Evolutionary conservation across 352 stramenopile species (phyloP), one percentile per base, ranked within the genome.

Genomic region (Salisapilia sapeloensis): DNA sequence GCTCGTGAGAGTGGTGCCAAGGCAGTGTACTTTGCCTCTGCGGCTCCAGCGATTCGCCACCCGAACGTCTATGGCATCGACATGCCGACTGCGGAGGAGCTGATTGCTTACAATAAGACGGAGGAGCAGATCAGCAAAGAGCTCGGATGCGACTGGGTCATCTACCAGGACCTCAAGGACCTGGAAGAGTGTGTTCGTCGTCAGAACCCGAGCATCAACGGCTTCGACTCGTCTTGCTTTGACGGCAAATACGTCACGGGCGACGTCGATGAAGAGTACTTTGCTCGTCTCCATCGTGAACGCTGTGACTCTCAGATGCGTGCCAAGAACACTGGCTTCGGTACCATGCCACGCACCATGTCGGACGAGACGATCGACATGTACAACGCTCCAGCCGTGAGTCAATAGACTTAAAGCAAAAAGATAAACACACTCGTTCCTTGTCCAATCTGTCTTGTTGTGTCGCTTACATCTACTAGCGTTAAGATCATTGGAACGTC

Each of bases 21-120:
- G 35, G 94, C 70, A 0, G 74, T 90, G 33, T 99, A 96, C 65
- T 96, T 99, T 42, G 92, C 81, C 14, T 97, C 83, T 32, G 93
- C 94, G 5, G 92, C 94, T 11, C 96, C 96, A 18, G 86, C 94
- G 28, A 97, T 99, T 52, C 82, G 93, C 22, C 93, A 98, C 61
- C 92, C 93, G n/a, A 99, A 99, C 52, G 96, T 99, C 19, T 99
- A 99, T 59, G 96, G 96, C 25, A 99, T 99, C 52, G 95, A 99
- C 55, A 99, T 99, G 72, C 94, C 94, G 6, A 98, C 95, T 29
- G 66, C 74, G 21, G 78, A 95, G 31, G 96, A 99, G 56, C 70
- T 99, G 15, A 94, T 99, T 48, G 95, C 96, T 5, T 95, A 97
- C 53, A 82, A 94, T 50, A 70, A 86, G 32, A 87, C 90, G 4